Conservation (phyloP, 208 protist species). For the Phytomonas francai region DNA sequence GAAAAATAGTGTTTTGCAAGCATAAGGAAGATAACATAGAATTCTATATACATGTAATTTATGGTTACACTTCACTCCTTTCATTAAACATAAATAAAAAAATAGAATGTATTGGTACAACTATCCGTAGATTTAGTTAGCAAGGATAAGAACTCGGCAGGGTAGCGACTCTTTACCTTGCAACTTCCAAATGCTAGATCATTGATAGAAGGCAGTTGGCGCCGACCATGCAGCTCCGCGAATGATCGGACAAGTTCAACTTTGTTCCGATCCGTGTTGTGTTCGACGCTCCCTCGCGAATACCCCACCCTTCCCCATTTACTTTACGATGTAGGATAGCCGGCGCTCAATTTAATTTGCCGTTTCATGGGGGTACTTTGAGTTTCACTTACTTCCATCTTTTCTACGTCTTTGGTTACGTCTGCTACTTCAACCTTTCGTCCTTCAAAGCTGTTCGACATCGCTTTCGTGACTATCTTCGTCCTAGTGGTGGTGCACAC, state of each 20-base stretch:
- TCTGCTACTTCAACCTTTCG: background rate
- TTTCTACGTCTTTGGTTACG: background rate
- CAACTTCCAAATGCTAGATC: too few relatives aligned
- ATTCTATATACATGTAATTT: background rate
- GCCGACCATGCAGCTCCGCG: too few relatives aligned
- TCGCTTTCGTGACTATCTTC: constrained; percentile 56
- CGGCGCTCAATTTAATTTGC: background rate
- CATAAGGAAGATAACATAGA: background rate
- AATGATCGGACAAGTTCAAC: too few relatives aligned
- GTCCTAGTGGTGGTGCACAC: constrained; percentile 57
- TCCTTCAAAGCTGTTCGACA: constrained; percentile 30
- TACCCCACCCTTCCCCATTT: too few relatives aligned
- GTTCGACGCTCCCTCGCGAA: too few relatives aligned
- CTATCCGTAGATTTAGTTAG: background rate
- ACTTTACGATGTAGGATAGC: too few relatives aligned
- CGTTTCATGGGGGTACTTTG: background rate
- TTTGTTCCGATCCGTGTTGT: too few relatives aligned
- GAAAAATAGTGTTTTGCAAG: background rate
- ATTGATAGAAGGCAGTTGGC: too few relatives aligned
- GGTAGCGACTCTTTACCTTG: too few relatives aligned
- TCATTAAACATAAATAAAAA: background rate
- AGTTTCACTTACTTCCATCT: background rate
- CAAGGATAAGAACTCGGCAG: constrained; percentile 10
- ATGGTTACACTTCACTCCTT: background rate
- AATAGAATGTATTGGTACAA: background rate